Evolutionary conservation across 2,329 filamentous ascomycete species (phyloP).

Genomic region (Aureobasidium pullulans): DNA sequence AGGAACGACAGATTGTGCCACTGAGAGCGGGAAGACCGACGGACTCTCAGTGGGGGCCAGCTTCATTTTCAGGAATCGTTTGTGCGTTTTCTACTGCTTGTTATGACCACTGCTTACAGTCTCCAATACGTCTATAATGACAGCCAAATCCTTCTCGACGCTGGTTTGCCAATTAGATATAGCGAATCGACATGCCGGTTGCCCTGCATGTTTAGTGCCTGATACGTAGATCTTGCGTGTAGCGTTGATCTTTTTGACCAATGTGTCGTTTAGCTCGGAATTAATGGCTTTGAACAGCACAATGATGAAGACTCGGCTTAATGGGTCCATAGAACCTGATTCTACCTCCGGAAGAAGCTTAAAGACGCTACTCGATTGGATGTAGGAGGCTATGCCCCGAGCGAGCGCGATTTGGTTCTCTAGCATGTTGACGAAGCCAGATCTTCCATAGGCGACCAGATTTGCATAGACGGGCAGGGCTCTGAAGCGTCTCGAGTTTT

Average conservation of each 20-base stretch:
- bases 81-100: no score
- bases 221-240: slow-evolving; percentile 73
- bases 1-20: no score
- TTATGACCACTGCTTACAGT: slow-evolving; percentile 13
- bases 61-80: no score
- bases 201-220: slow-evolving; percentile 68
- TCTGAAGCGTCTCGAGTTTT: slow-evolving; percentile 86
- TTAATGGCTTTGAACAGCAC: slow-evolving; percentile 72
- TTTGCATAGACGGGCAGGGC: slow-evolving; percentile 84
- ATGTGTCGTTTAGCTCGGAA: slow-evolving; percentile 51
- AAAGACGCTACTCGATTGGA: slow-evolving; percentile 56
- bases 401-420: slow-evolving; percentile 65
- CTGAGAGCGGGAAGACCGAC: no score
- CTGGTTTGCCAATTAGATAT: slow-evolving; percentile 76
- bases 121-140: slow-evolving; percentile 59
- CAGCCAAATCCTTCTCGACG: slow-evolving; percentile 55
- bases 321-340: slow-evolving; percentile 29
- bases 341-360: slow-evolving; percentile 52
- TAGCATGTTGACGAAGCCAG: slow-evolving; percentile 63
- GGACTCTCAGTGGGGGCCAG: no score
- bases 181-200: slow-evolving; percentile 71
- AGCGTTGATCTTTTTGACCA: slow-evolving; percentile 68
- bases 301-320: slow-evolving; percentile 53
- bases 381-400: slow-evolving; percentile 56
- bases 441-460: slow-evolving; percentile 63